Percentiles rank a stretch among this genome's conserved stretches.
Conservation (phyloP, 441 rosid species). For the Kokia cookei region DNA sequence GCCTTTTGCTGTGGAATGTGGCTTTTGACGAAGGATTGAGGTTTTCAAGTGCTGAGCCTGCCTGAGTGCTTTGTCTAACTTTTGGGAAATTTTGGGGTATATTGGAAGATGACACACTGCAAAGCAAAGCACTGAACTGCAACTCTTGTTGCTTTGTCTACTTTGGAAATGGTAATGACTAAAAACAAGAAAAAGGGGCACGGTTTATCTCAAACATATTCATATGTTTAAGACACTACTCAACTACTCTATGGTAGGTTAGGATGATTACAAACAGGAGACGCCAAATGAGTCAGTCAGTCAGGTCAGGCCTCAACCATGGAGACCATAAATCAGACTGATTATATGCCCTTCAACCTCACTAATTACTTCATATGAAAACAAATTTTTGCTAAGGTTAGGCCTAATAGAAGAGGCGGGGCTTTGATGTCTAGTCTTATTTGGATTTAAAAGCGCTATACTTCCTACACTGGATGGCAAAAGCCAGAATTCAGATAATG, state of each 20-base stretch:
- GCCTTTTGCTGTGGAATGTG: background rate
- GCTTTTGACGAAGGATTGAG: background rate
- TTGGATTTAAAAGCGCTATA: background rate
- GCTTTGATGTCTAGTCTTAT: background rate
- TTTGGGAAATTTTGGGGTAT: background rate
- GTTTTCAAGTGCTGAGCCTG: background rate
- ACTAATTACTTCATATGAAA: background rate
- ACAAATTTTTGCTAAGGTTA: background rate
- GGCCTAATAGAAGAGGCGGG: background rate
- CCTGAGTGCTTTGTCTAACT: background rate
- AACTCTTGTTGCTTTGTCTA: slow-evolving; percentile 5
- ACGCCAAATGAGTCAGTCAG: background rate
- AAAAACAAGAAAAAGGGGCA: background rate
- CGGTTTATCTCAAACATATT: background rate
- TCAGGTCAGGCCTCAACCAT: background rate
- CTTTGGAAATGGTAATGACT: slow-evolving; percentile 4
- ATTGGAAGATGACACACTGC: slow-evolving; percentile 4
- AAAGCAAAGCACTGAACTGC: background rate
- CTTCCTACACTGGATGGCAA: background rate
- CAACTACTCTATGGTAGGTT: background rate
- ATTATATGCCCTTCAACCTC: background rate
- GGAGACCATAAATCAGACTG: background rate
- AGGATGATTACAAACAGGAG: background rate
- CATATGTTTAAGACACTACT: background rate
- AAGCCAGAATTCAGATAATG: background rate